phyloP scores from a whole-genome alignment of 108 stramenopile genomes.

The Cylindrotheca closterium region DNA sequence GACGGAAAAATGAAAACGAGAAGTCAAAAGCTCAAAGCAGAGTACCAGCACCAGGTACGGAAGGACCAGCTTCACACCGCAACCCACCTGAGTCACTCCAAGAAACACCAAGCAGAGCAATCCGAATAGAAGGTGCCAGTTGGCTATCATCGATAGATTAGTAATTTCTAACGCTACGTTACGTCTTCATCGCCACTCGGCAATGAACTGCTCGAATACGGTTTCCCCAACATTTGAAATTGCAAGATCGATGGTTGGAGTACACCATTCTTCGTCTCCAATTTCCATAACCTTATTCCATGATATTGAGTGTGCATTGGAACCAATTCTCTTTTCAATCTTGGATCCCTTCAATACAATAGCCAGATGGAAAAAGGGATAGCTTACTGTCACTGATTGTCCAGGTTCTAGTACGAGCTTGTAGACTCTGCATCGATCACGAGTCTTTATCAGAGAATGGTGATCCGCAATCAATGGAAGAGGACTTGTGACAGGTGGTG shows the following conservation, averaged over 20 bases:
- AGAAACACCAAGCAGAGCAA: no score
- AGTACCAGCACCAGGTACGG: no score
- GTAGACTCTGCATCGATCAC: slow-evolving; percentile 63
- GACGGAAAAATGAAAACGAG: no score
- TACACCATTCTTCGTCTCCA: slow-evolving; percentile 55
- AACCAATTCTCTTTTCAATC: slow-evolving; percentile 28
- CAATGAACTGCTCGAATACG: slow-evolving; percentile 55
- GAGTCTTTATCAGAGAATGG: slow-evolving; percentile 51
- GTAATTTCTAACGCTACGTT: no score
- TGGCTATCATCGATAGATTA: no score
- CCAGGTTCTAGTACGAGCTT: slow-evolving; percentile 52
- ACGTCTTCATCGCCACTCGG: slow-evolving; percentile 54
- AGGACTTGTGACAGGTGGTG: slow-evolving; percentile 50
- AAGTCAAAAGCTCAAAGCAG: no score
- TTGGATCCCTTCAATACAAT: slow-evolving; percentile 39
- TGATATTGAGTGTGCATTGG: slow-evolving; percentile 6
- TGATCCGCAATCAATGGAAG: slow-evolving; percentile 45
- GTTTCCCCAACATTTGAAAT: slow-evolving; percentile 44
- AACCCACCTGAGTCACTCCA: no score
- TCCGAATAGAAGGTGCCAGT: no score
- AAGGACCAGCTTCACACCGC: no score
- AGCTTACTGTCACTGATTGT: slow-evolving; percentile 44
- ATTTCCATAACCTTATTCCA: slow-evolving; percentile 20
- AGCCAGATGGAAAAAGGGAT: slow-evolving; percentile 70
- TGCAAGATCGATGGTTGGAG: slow-evolving; percentile 31